Conservation (phyloP, 495 filamentous ascomycete genomes). For the Podospora tetraspora region DNA sequence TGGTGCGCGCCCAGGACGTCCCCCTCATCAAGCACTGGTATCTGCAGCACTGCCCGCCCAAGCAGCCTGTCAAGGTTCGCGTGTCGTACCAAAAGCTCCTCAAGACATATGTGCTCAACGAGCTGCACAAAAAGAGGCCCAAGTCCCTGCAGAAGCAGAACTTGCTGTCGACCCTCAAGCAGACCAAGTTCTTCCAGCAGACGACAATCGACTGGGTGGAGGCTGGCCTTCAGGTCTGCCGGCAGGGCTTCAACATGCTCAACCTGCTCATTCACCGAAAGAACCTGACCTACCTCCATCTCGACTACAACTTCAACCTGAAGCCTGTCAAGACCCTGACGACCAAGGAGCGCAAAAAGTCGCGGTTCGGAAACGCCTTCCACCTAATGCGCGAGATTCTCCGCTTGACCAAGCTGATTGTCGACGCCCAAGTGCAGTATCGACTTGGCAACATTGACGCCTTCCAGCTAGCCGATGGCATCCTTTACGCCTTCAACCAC, state of each 20-base stretch:
- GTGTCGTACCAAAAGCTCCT: constrained; percentile 99
- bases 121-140: constrained; percentile 87
- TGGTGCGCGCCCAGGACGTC: constrained; percentile 95
- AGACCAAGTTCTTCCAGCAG: constrained; percentile 99
- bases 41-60: constrained; percentile 82
- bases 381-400: constrained; percentile 98
- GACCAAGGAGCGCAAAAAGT: constrained; percentile 99
- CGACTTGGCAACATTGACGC: constrained; percentile 97
- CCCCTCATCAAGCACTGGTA: constrained; percentile 99
- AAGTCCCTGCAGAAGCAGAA: constrained; percentile 96
- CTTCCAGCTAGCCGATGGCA: constrained; percentile 97
- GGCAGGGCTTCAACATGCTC: constrained; percentile 99
- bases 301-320: constrained; percentile 99
- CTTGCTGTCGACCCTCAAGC: constrained; percentile 79
- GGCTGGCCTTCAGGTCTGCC: constrained; percentile 94
- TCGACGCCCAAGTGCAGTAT: constrained; percentile 98
- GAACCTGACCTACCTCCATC: constrained; percentile 96
- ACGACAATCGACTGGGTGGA: constrained; percentile 99
- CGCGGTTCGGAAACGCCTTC: constrained; percentile 98
- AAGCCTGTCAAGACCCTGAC: constrained; percentile 99
- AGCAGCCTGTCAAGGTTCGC: constrained; percentile 91
- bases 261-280: constrained; percentile 97
- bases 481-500: constrained; percentile 98
- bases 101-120: constrained; percentile 94
- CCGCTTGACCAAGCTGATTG: constrained; percentile 95